Evolutionary conservation across 164 flowering plant genomes (phyloP).

Genomic region (Chimonanthus salicifolius): DNA sequence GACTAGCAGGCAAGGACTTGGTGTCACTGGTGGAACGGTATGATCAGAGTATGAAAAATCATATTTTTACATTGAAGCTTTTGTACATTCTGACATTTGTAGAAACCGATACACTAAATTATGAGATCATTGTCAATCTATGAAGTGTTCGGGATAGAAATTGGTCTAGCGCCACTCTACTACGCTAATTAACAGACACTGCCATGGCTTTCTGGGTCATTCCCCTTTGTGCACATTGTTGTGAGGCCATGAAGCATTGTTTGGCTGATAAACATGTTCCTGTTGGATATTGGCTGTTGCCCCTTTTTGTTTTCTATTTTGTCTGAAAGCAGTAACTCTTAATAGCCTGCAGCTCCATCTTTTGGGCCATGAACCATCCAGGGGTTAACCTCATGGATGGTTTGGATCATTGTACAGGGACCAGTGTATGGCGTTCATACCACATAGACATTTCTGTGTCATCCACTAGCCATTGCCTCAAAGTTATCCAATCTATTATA

Average conservation of each 20-base stretch:
- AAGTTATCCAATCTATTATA: too few species aligned
- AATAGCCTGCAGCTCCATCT: background rate
- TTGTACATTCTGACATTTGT: background rate
- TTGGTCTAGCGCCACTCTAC: background rate
- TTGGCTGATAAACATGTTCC: background rate
- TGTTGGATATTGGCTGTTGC: background rate
- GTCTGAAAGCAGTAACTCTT: background rate
- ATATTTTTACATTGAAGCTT: background rate
- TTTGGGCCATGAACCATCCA: background rate
- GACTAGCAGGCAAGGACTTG: constrained; percentile 97
- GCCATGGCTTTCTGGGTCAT: background rate
- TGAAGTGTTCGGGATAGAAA: background rate
- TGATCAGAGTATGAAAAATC: constrained; percentile 16
- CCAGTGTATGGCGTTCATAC: background rate
- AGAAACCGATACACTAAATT: background rate
- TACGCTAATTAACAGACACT: background rate
- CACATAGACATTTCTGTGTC: background rate
- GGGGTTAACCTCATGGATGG: background rate
- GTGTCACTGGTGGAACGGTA: constrained; percentile 94
- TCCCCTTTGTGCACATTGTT: background rate
- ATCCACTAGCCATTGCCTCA: background rate
- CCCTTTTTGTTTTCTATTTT: background rate
- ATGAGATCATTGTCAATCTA: background rate
- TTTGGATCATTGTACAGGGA: background rate
- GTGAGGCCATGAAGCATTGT: background rate